Base-by-base conservation (phyloP, 164 flowering plant species). In the Umbilicus rupestris region DNA sequence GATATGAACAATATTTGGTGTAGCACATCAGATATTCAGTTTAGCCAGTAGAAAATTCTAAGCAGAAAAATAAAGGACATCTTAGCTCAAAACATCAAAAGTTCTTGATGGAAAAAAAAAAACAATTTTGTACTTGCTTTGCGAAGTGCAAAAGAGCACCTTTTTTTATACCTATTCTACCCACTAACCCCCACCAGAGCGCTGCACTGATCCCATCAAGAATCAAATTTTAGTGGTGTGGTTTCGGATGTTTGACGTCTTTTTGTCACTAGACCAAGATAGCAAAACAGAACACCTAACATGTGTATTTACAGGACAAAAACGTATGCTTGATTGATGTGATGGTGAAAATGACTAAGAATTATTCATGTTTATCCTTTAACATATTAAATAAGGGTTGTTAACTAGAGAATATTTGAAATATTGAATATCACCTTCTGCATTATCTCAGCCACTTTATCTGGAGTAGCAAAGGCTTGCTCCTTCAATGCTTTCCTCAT, bases 401-500 rank as follows among this genome's bases (percentile, higher is more conserved):
- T 49, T 12, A 28, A 58, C 20, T 49, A 68, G 22, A 35, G 16
- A 14, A 46, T 19, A 50, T 47, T 35, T 17, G 41, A 30, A 5
- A n/a, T 64, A 20, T 16, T 49, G 20, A 17, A 49, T 49, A 49
- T 52, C 83, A 90, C 98, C 96, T 88, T 91, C 70, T 84, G 86
- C 68, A 94, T 87, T 72, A 94, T 84, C 84, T 94, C 97, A 44
- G 87, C 82, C 73, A 94, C 90, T 80, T 89, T 94, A 45, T 91
- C 99, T 67, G 96, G 96, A 67, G 83, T 76, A 47, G 99, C 96
- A 79, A 91, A 94, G 64, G 99, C 97, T 68, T 91, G 99, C 74
- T 83, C 88, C 78, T 84, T 88, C 30, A 94, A 86, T 29, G 99
- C 96, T 76, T 76, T 91, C 52, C 83, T 77, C 77, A 84, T 77